Evolutionary conservation across 495 filamentous ascomycete species (phyloP), one percentile per base, ranked within the genome.

Genomic region (Penicillium pulvis): DNA sequence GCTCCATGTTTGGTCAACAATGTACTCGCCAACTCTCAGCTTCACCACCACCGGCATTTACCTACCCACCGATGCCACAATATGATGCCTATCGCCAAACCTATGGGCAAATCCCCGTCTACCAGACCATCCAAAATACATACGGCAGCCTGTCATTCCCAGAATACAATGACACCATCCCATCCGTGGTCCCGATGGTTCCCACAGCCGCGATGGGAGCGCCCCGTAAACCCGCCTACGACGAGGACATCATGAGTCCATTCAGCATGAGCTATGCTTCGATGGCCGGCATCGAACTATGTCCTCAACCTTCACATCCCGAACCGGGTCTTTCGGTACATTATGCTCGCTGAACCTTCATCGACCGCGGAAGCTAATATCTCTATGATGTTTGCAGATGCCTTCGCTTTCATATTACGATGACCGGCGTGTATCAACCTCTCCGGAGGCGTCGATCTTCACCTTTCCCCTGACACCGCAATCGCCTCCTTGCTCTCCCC

Each of bases 341-440:
- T 73, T 68, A 59, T 66, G 68, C 67, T 67, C 71, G 70, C 79
- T 57, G 89, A 90, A 74, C 79, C 84, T 62, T 76, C 75, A 58
- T 64, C 28, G 30, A n/a, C 57, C 30, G 33, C 51, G 20, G 45
- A 59, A 52, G 64, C 64, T 69, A 70, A 71, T 65, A 51, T 67
- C 64, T 61, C 63, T 59, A 43, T 64, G 63, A 58, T 55, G 43
- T 51, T 53, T 58, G 51, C 81, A 95, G 91, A 93, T 92, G 76
- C 92, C 92, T 75, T 85, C 91, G 67, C 84, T 95, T 66, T 90
- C 89, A 65, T 89, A 92, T 65, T 87, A 87, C 64, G 90, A 89
- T 73, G 90, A 93, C 61, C 86, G 87, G 65, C 93, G 90, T 39
- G 68, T 69, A 33, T 76, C 74, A 11, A 73, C 73, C 0, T 73